Evolutionary conservation across 1,139 yeast genomes (phyloP).

Genomic region (Pichia sp.): DNA sequence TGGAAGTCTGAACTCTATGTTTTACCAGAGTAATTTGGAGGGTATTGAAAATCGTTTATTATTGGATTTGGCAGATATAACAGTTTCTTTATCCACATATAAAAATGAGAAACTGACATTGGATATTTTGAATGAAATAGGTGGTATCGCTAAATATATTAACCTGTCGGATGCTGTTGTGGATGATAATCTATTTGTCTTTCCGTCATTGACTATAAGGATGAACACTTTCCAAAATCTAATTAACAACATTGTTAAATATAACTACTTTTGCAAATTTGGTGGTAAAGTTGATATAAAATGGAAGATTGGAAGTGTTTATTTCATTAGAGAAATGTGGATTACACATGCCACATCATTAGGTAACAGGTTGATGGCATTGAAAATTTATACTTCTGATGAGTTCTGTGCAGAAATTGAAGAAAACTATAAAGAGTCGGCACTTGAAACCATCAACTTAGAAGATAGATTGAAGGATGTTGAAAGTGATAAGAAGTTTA

Average conservation of each 20-base stretch:
- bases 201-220: slow-evolving; percentile 66
- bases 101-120: slow-evolving; percentile 39
- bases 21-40: slow-evolving; percentile 46
- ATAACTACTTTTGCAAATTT: slow-evolving; percentile 59
- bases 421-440: slow-evolving; percentile 23
- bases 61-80: slow-evolving; percentile 52
- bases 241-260: slow-evolving; percentile 47
- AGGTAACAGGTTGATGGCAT: slow-evolving; percentile 36
- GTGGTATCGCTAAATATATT: slow-evolving; percentile 44
- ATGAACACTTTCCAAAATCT: slow-evolving; percentile 68
- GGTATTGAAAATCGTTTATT: slow-evolving; percentile 37
- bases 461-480: slow-evolving; percentile 58
- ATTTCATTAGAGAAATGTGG: slow-evolving; percentile 88
- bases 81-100: slow-evolving; percentile 54
- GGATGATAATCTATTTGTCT: slow-evolving; percentile 74
- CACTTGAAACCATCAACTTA: slow-evolving; percentile 31
- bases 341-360: slow-evolving; percentile 60
- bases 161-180: slow-evolving; percentile 46
- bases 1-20: slow-evolving; percentile 51
- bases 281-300: slow-evolving; percentile 86
- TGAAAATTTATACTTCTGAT: slow-evolving; percentile 28
- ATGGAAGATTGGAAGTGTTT: slow-evolving; percentile 93
- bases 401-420: slow-evolving; percentile 26
- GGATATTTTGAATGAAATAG: slow-evolving; percentile 28
- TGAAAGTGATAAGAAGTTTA: slow-evolving; percentile 49